These are phyloP conservation scores for Phyllachora maydis DNA, from an alignment of 2,329 filamentous ascomycete genomes.

Conservation along the genomic window DNA sequence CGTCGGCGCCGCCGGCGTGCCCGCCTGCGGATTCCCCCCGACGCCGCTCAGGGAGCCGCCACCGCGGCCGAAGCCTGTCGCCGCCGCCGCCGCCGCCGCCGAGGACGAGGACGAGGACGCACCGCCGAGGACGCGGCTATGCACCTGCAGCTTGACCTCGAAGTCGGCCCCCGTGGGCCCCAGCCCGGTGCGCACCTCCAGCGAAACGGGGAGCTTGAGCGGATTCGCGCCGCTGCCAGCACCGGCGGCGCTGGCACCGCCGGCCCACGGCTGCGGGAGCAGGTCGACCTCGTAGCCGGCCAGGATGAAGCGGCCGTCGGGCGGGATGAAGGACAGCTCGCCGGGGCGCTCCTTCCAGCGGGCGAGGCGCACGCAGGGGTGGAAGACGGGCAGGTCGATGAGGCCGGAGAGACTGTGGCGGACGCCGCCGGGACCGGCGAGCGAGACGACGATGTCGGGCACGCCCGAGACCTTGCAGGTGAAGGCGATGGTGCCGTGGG, in stretches of 20 bases:
- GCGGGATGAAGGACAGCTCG: slow-evolving; percentile 87
- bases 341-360: slow-evolving; percentile 78
- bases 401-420: slow-evolving; percentile 53
- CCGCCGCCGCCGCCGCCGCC: too few relatives aligned
- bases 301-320: slow-evolving; percentile 82
- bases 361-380: slow-evolving; percentile 82
- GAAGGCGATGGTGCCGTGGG: slow-evolving; percentile 84
- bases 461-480: slow-evolving; percentile 89
- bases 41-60: slow-evolving; percentile 18
- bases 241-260: slow-evolving; percentile 30
- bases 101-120: too few relatives aligned
- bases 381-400: slow-evolving; percentile 81
- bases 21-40: slow-evolving; percentile 23
- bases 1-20: slow-evolving; percentile 34
- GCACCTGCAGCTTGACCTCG: slow-evolving; percentile 59
- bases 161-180: slow-evolving; percentile 66
- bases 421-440: slow-evolving; percentile 68
- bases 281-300: slow-evolving; percentile 90
- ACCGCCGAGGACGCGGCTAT: slow-evolving; percentile 33
- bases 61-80: slow-evolving; percentile 19
- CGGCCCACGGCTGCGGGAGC: slow-evolving; percentile 51
- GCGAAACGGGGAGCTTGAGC: slow-evolving; percentile 60
- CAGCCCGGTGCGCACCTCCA: slow-evolving; percentile 66
- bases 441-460: slow-evolving; percentile 66
- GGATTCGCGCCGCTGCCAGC: slow-evolving; percentile 35